These are phyloP conservation scores for Aspergillus tamarii DNA, from an alignment of 2,329 filamentous ascomycete genomes.

Conservation along the genomic window DNA sequence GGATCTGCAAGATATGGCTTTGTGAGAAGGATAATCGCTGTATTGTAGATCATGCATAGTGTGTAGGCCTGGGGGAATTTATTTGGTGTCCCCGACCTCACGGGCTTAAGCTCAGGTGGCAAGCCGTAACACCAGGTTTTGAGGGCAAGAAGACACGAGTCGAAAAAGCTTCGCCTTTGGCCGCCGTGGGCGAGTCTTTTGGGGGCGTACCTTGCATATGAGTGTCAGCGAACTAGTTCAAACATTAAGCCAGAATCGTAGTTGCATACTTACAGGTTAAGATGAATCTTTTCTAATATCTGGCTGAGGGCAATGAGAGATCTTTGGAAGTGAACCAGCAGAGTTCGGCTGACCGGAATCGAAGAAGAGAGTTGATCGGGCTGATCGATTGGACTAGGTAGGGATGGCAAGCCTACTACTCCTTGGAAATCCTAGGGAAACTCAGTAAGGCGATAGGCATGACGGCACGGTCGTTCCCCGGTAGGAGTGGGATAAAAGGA, in stretches of 20 bases:
- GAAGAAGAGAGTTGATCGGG: not conserved
- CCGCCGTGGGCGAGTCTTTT: conserved; percentile 25
- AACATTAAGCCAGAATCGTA: too few species aligned
- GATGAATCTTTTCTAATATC: conserved; percentile 32
- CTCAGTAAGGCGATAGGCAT: not conserved
- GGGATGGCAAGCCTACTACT: not conserved
- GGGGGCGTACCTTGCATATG: conserved; percentile 32
- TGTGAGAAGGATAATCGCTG: conserved; percentile 36
- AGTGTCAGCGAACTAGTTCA: not conserved
- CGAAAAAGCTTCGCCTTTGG: conserved; percentile 32
- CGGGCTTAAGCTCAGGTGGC: conserved; percentile 32
- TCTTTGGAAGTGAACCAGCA: not conserved
- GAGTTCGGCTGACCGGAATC: not conserved
- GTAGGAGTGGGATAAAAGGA: too few species aligned
- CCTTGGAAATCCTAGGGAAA: not conserved
- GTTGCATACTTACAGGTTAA: conserved; percentile 29
- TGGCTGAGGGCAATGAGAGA: not conserved
- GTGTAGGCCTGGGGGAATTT: conserved; percentile 35
- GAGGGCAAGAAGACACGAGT: conserved; percentile 35
- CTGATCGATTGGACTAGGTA: conserved; percentile 22
- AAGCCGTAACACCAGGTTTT: conserved; percentile 42
- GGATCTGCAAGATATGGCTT: conserved; percentile 29
- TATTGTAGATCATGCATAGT: conserved; percentile 41
- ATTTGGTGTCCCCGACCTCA: conserved; percentile 17
- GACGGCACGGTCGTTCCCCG: too few species aligned